A percentile compares a stretch with the other conserved stretches of the same genome.
Evolutionary conservation across 2,329 filamentous ascomycete genomes (phyloP).

Genomic region (Colletotrichum spinosum): DNA sequence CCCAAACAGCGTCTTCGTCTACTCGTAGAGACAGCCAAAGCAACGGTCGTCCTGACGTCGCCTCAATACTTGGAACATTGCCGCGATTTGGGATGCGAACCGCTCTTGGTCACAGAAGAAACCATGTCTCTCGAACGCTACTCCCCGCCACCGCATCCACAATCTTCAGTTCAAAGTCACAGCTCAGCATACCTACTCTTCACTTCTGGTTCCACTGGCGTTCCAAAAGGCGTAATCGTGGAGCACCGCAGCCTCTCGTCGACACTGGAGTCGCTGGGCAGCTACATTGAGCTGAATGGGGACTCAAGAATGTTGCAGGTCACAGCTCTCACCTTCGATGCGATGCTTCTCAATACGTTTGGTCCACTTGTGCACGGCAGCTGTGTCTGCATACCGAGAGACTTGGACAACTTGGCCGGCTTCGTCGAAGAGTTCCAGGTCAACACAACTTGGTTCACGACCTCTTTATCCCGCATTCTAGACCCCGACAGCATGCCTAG

Average conservation of each 20-base stretch:
- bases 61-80: neutral
- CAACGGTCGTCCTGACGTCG: conserved; percentile 6
- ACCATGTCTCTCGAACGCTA: neutral
- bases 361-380: conserved; percentile 29
- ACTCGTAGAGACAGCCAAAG: conserved; percentile 8
- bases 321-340: conserved; percentile 40
- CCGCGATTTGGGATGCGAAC: neutral
- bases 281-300: conserved; percentile 8
- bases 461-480: conserved; percentile 17
- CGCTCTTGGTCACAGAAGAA: conserved; percentile 2
- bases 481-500: conserved; percentile 18
- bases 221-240: conserved; percentile 43
- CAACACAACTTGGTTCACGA: conserved; percentile 22
- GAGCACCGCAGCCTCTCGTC: conserved; percentile 40
- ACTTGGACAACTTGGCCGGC: conserved; percentile 37
- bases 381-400: conserved; percentile 29
- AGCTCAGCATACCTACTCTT: conserved; percentile 43
- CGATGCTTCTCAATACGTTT: conserved; percentile 33
- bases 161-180: neutral
- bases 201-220: conserved; percentile 44
- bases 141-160: too few species aligned
- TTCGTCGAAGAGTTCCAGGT: conserved; percentile 34
- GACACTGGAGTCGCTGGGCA: conserved; percentile 21
- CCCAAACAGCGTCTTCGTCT: conserved; percentile 20
- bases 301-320: conserved; percentile 42